phyloP scores from a whole-genome alignment of 2,329 filamentous ascomycete genomes.

The Colletotrichum coccodes region DNA sequence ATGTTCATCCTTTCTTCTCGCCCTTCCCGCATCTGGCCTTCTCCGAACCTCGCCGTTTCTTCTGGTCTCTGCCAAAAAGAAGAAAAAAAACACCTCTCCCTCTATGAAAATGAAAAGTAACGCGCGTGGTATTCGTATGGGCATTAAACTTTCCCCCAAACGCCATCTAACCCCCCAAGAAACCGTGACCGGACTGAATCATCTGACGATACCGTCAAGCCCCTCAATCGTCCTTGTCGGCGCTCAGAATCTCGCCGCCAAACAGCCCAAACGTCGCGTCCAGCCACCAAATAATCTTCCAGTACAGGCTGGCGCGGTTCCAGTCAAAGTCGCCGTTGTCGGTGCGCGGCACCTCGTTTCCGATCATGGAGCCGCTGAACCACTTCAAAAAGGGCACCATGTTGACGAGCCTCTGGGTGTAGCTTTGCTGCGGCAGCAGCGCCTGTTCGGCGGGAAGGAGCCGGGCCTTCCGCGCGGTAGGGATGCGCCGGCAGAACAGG shows the following conservation, averaged over 20 bases:
- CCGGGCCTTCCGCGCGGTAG: constrained; percentile 71
- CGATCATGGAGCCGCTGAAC: constrained; percentile 79
- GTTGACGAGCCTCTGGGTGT: constrained; percentile 70
- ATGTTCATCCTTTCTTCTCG: background rate
- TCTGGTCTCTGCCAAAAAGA: too few species aligned
- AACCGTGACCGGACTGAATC: background rate
- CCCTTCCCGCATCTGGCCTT: too few species aligned
- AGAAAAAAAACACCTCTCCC: background rate
- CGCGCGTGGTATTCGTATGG: constrained; percentile 4
- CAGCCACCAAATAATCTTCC: constrained; percentile 73
- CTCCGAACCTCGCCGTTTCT: background rate
- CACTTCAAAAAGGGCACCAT: constrained; percentile 77
- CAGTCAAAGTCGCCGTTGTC: constrained; percentile 84
- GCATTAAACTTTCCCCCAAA: constrained; percentile 10
- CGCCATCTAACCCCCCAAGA: background rate
- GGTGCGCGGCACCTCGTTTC: constrained; percentile 77
- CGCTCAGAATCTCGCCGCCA: constrained; percentile 65
- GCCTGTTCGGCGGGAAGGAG: constrained; percentile 77
- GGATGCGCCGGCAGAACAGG: constrained; percentile 70
- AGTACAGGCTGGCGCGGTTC: constrained; percentile 73
- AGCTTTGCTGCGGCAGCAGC: constrained; percentile 74
- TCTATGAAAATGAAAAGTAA: background rate
- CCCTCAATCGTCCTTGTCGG: constrained; percentile 68
- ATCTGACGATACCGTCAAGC: too few species aligned
- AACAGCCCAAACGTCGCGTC: constrained; percentile 69